Evolutionary conservation across 2,329 filamentous ascomycete species (phyloP).

Genomic region (Colletotrichum noveboracense): DNA sequence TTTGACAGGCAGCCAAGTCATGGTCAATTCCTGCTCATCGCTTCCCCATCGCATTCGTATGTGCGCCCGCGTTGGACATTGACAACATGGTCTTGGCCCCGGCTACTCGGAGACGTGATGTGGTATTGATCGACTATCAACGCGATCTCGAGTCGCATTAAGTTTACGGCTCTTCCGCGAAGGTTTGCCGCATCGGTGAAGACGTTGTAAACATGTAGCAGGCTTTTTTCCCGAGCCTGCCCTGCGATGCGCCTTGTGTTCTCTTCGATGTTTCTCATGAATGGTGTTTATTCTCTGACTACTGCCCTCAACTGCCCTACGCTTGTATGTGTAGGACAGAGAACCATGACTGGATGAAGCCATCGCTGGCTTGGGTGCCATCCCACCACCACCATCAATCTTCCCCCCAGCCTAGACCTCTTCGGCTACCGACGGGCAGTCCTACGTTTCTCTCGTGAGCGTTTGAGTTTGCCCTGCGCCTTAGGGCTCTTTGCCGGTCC

Average conservation of each 20-base stretch:
- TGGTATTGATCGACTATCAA: background rate
- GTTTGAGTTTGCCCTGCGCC: background rate
- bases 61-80: background rate
- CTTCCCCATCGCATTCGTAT: background rate
- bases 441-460: background rate
- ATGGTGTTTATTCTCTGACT: background rate
- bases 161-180: background rate
- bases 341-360: background rate
- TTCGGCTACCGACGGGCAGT: constrained; percentile 1
- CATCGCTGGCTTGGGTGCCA: background rate
- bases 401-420: background rate
- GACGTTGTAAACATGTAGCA: background rate
- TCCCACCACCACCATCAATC: background rate
- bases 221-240: background rate
- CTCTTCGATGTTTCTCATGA: background rate
- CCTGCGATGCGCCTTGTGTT: background rate
- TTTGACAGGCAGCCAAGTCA: background rate
- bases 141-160: background rate
- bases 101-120: background rate
- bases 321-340: background rate
- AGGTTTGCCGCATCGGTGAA: background rate
- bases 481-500: background rate
- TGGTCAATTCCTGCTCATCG: background rate
- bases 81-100: background rate
- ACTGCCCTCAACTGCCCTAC: background rate